Percentiles rank a stretch among this genome's conserved stretches.
Conservation (phyloP, 108 stramenopile species). For the Cylindrotheca fusiformis region DNA sequence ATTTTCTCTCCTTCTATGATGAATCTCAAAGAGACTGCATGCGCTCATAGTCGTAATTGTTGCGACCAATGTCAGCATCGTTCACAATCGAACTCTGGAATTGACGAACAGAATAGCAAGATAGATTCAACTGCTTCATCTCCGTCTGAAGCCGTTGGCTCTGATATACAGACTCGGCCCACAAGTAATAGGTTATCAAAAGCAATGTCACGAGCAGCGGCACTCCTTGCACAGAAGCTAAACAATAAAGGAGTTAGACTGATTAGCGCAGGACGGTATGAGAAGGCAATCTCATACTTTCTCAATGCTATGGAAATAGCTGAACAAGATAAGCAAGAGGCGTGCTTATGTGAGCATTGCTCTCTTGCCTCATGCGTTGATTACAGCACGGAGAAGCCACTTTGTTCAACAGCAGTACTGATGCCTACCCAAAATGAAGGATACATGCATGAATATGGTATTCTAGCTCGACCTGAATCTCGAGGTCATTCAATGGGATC, state of each 20-base stretch:
- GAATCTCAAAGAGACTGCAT: too few species aligned
- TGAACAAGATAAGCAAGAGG: not conserved
- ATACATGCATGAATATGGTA: not conserved
- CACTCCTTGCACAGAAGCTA: constrained; percentile 3
- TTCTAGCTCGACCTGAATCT: not conserved
- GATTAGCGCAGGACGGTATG: constrained; percentile 2
- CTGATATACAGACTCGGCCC: too few species aligned
- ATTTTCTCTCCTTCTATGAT: too few species aligned
- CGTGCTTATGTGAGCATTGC: constrained; percentile 8
- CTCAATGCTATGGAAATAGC: constrained; percentile 10
- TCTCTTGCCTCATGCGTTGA: constrained; percentile 5
- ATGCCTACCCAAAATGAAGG: not conserved
- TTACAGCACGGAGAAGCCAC: not conserved
- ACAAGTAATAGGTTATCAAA: too few species aligned
- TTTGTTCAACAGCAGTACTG: not conserved
- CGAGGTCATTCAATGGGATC: constrained; percentile 5
- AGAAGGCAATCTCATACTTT: constrained; percentile 4
- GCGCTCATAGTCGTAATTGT: too few species aligned
- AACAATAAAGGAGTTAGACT: constrained; percentile 10
- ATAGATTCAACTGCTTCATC: too few species aligned
- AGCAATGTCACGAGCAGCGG: too few species aligned
- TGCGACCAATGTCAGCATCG: too few species aligned
- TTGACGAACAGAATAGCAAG: too few species aligned
- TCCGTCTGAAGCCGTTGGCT: too few species aligned
- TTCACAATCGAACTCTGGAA: too few species aligned